phyloP scores from a whole-genome alignment of 139 green algal genomes.

The Closterium sp. region DNA sequence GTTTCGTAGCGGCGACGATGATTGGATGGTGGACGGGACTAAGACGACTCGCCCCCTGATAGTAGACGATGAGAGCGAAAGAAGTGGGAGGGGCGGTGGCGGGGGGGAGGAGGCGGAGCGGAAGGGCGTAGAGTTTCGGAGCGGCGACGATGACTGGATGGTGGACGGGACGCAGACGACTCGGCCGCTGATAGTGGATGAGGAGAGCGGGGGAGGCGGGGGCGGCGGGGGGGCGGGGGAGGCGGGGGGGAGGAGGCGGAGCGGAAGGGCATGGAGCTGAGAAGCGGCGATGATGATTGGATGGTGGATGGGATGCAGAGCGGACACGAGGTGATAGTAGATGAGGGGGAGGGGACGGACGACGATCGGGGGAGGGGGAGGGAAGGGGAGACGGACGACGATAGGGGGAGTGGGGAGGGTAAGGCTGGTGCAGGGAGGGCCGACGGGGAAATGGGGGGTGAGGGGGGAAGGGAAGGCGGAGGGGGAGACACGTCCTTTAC shows the following conservation, averaged over 20 bases:
- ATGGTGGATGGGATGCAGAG: neutral
- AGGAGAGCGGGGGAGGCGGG: neutral
- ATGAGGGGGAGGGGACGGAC: neutral
- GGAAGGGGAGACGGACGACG: neutral
- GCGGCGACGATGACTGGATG: neutral
- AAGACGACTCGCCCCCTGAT: neutral
- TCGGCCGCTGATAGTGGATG: neutral
- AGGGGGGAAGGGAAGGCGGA: neutral
- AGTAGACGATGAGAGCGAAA: neutral
- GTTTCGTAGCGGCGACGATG: neutral
- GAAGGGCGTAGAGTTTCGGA: neutral
- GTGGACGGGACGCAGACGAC: neutral
- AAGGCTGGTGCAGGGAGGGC: neutral
- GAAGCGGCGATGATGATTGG: neutral
- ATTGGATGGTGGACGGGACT: neutral
- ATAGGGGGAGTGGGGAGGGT: neutral
- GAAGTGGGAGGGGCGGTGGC: too few species aligned
- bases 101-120: neutral
- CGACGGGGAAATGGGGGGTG: neutral
- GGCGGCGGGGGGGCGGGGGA: too few species aligned
- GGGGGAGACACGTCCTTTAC: neutral
- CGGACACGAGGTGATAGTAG: neutral
- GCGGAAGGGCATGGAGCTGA: neutral
- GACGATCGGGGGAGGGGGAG: neutral
- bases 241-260: neutral